Evolutionary conservation across 352 stramenopile genomes (phyloP).

Genomic region (Globisporangium irregulare): DNA sequence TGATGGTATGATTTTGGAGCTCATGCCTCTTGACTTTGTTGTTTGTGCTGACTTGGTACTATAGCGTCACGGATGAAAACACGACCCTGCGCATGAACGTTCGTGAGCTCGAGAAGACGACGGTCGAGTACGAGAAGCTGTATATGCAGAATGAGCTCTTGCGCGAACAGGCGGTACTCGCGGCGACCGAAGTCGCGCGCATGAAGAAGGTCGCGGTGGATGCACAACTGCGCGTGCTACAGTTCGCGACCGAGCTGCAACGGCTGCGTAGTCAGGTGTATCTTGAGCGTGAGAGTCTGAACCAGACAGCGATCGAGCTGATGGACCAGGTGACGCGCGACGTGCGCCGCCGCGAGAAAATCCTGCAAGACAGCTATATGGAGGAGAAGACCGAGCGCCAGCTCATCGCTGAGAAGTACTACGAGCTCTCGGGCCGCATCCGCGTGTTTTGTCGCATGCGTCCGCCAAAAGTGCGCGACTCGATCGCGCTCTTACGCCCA

Average conservation of each 20-base stretch:
- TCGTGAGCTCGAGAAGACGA: slow-evolving; percentile 43
- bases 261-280: slow-evolving; percentile 40
- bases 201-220: slow-evolving; percentile 35
- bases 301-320: slow-evolving; percentile 32
- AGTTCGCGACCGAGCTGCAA: slow-evolving; percentile 37
- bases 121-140: slow-evolving; percentile 47
- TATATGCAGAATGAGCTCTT: slow-evolving; percentile 64
- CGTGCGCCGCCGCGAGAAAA: slow-evolving; percentile 44
- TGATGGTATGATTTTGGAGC: not conserved
- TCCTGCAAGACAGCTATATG: slow-evolving; percentile 64
- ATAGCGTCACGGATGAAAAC: slow-evolving; percentile 64
- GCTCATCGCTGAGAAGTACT: slow-evolving; percentile 85
- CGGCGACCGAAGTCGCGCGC: slow-evolving; percentile 39
- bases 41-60: not conserved
- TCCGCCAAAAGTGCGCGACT: slow-evolving; percentile 28
- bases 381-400: slow-evolving; percentile 76
- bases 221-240: slow-evolving; percentile 30
- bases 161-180: slow-evolving; percentile 44
- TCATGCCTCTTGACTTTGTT: not conserved
- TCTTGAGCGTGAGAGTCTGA: slow-evolving; percentile 30
- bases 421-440: slow-evolving; percentile 92
- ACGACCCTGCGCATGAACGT: slow-evolving; percentile 46
- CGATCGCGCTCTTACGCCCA: slow-evolving; percentile 65
- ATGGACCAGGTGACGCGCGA: slow-evolving; percentile 43
- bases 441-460: slow-evolving; percentile 91